Evolutionary conservation across 1,284 basidiomycete species (phyloP), one percentile per base, ranked within the genome.

Genomic region (Irpex sp.): DNA sequence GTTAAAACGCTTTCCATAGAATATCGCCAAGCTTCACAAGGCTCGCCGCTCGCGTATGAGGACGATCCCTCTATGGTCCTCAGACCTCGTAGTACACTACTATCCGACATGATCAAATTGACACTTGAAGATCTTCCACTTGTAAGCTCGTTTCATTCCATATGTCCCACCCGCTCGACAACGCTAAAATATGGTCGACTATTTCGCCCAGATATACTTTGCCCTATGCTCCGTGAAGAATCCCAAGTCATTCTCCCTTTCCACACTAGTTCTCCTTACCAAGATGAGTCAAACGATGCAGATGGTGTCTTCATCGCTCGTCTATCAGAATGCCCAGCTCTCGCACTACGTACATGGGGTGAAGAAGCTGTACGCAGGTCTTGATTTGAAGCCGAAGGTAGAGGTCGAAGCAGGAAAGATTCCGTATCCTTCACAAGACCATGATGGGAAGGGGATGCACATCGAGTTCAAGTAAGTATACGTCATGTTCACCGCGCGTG

Each of bases 271-370:
- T 21, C 19, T 54, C 7, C 19, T 21, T 11, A 54, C 51, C 11
- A 11, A 21, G 11, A 19, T 19, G 36, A 21, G 34, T n/a, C 31
- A 9, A n/a, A 40, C 15, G 17, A 40, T 59, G 8, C 8, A 19
- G n/a, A 7, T 17, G 2, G 31, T 38, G 19, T 5, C 17, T 40
- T 11, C 36, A 15, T 11, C 51, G 17, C 26, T 62, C 26, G 49
- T 26, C 52, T 15, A 5, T 3, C 60, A 86, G 85, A 70, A 79
- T 88, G 64, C 89, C 92, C 7, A 85, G 82, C 5, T 92, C 69
- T 85, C 87, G 4, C 64, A 66, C 19, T 62, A 66, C 2, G 67
- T 62, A 13, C 80, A 77, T 49, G 78, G 81, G 40, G 40, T 44
- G 11, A 44, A 44, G 40, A 44, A 44, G 40, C 40, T 44, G 15